Evolutionary conservation across 441 rosid species (phyloP), one percentile per base, ranked within the genome.

Genomic region (Pelargonium citronellum): DNA sequence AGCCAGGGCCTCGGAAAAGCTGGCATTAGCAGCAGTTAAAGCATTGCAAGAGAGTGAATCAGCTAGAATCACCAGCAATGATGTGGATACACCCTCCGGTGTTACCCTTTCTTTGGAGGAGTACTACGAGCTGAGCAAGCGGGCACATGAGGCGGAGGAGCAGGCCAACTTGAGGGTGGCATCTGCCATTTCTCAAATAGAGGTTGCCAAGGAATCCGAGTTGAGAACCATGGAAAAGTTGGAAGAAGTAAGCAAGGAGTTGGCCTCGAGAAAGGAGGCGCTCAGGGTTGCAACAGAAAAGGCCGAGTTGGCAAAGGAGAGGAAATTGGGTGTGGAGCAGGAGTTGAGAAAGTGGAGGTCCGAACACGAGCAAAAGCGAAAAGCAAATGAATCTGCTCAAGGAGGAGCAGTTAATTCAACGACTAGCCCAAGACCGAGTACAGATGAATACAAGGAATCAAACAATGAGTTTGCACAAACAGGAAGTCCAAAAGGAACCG

Each of bases 331-430:
- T 34, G 87, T 85, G 20, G 98, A 94, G 73, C 95, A 94, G 15
- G 96, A 94, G 83, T 70, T 91, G 77, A 83, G 98, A 78, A 87
- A 79, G 68, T 91, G 97, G 97, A 86, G 98, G 73, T 86, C 89
- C 4, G 97, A 91, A 73, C 87, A 90, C 9, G 95, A 89, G 83
- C 94, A 84, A 77, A 83, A 77, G 63, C 82, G 97, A 67, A 87
- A 85, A 80, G 84, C 83, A 43, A 71, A 82, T 55, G 86, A 88
- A 49, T 66, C 81, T 60, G 83, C 60, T 73, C 83, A 80, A 74
- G 89, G 79, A 73, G 49, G 27, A 37, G 15, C 55, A 12, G 78
- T 39, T 27, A 77, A 72, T 61, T 62, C 69, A 61, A 68, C 13
- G 44, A 83, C 67, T 69, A 79, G 69, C 80, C 84, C 70, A 13